phyloP scores from a whole-genome alignment of 108 stramenopile species.

The Asterionellopsis glacialis region DNA sequence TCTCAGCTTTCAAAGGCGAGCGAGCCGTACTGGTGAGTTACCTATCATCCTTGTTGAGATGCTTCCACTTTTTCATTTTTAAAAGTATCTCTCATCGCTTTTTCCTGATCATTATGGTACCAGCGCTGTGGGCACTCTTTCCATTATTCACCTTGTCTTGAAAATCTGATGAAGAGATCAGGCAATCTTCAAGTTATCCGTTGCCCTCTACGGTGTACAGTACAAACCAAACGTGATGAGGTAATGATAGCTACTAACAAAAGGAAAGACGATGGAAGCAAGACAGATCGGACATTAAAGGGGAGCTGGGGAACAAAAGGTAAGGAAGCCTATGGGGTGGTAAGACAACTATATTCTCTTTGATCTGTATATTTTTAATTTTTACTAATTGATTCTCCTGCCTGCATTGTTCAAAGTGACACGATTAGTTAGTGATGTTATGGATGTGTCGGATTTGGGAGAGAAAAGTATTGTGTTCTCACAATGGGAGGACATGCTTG shows the following conservation, averaged over 20 bases:
- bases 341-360: slow-evolving; percentile 12
- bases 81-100: no score
- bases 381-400: not conserved
- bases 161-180: slow-evolving; percentile 28
- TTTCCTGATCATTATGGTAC: no score
- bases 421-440: slow-evolving; percentile 45
- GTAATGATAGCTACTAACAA: slow-evolving; percentile 46
- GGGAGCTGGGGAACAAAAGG: slow-evolving; percentile 79
- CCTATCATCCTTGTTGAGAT: no score
- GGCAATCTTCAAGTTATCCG: slow-evolving; percentile 7
- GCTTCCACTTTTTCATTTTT: no score
- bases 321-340: slow-evolving; percentile 20
- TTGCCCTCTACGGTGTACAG: slow-evolving; percentile 50
- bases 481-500: slow-evolving; percentile 87
- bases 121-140: slow-evolving; percentile 66
- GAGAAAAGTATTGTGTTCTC: slow-evolving; percentile 75
- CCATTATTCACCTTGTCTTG: slow-evolving; percentile 45
- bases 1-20: slow-evolving; percentile 42
- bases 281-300: slow-evolving; percentile 28
- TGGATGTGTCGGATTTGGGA: slow-evolving; percentile 35
- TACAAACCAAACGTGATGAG: slow-evolving; percentile 33
- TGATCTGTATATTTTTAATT: not conserved
- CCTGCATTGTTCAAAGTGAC: slow-evolving; percentile 15
- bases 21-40: slow-evolving; percentile 39
- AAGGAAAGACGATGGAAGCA: slow-evolving; percentile 43